Percentiles rank a stretch among this genome's conserved stretches.
Evolutionary conservation across 352 stramenopile genomes (phyloP).

Genomic region (Stramenopiles sp.): DNA sequence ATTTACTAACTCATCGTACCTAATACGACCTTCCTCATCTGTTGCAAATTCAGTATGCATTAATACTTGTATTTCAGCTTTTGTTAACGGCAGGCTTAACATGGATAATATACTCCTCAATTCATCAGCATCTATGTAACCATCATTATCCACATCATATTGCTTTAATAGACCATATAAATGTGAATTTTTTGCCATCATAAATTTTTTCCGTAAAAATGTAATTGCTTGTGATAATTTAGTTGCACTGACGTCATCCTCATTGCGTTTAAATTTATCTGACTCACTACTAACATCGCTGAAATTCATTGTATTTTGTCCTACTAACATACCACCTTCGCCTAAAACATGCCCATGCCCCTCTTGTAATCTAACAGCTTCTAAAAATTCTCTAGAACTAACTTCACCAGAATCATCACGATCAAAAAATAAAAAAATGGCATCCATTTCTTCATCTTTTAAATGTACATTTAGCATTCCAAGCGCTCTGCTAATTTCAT

Average conservation of each 20-base stretch:
- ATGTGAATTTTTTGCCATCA: neutral
- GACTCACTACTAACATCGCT: neutral
- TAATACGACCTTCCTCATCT: neutral
- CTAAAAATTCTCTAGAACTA: neutral
- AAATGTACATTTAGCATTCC: neutral
- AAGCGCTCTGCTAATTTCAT: neutral
- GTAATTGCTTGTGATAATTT: neutral
- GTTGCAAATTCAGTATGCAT: neutral
- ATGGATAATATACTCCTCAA: neutral
- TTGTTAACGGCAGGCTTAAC: neutral
- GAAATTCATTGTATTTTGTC: neutral
- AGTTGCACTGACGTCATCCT: neutral
- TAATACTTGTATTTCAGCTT: neutral
- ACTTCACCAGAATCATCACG: neutral
- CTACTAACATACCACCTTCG: neutral
- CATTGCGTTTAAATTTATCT: neutral
- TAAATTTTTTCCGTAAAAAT: neutral
- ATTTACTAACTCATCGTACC: neutral
- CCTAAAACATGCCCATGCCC: neutral
- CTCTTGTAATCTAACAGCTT: neutral
- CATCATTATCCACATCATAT: neutral
- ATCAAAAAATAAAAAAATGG: neutral
- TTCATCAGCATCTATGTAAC: neutral
- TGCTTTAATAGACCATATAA: neutral
- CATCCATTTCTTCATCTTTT: neutral